These are phyloP conservation scores for Penicillium sp. DNA, from an alignment of 2,329 filamentous ascomycete genomes.

Conservation along the genomic window DNA sequence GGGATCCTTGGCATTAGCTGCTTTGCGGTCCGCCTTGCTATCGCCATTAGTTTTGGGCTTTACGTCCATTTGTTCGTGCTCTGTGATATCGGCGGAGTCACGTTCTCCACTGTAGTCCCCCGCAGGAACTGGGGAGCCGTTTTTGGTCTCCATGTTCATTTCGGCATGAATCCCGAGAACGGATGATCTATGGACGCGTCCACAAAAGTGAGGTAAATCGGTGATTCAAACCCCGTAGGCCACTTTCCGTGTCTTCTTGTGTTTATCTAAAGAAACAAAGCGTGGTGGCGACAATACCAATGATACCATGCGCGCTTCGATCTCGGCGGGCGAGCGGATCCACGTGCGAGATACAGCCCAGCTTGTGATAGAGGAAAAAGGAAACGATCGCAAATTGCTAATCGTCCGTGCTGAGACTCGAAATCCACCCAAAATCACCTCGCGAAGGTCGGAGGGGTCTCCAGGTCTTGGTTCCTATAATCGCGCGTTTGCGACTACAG, in stretches of 20 bases:
- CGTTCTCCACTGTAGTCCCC: constrained; percentile 33
- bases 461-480: constrained; percentile 10
- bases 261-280: constrained; percentile 10
- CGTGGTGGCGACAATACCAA: constrained; percentile 12
- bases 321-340: constrained; percentile 13
- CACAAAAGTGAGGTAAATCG: background rate
- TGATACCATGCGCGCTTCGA: constrained; percentile 16
- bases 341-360: constrained; percentile 11
- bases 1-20: constrained; percentile 69
- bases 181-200: constrained; percentile 2
- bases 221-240: constrained; percentile 1
- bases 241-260: background rate
- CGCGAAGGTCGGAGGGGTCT: background rate
- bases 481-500: constrained; percentile 18
- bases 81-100: constrained; percentile 31
- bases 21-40: constrained; percentile 52
- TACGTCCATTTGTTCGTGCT: constrained; percentile 32
- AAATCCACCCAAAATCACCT: background rate
- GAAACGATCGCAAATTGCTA: constrained; percentile 6
- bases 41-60: constrained; percentile 42
- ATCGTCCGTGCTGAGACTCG: background rate
- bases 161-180: constrained; percentile 21
- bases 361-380: constrained; percentile 1
- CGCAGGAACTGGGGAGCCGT: constrained; percentile 31
- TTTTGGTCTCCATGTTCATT: constrained; percentile 29